These are phyloP conservation scores for Wickerhamomyces xylosicus DNA, from an alignment of 805 yeast genomes.

Conservation along the genomic window DNA sequence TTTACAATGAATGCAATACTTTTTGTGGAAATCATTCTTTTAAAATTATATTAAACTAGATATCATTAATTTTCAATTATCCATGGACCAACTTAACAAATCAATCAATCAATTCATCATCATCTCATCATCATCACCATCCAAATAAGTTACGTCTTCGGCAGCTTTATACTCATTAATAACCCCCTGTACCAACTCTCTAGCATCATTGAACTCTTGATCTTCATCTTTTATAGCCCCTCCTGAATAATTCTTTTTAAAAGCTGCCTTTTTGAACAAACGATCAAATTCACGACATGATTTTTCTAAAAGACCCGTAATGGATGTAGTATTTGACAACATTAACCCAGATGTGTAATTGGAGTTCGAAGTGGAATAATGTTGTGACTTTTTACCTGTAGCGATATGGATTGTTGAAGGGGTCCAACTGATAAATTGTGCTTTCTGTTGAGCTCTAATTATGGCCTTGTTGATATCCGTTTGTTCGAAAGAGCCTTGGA, in stretches of 20 bases:
- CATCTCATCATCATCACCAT: conserved; percentile 27
- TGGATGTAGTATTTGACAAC: conserved; percentile 74
- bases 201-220: conserved; percentile 67
- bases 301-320: conserved; percentile 54
- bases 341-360: conserved; percentile 66
- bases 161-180: conserved; percentile 74
- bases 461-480: conserved; percentile 63
- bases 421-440: conserved; percentile 80
- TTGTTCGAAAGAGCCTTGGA: conserved; percentile 55
- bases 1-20: no score
- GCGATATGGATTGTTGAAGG: conserved; percentile 73
- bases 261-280: conserved; percentile 72
- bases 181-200: conserved; percentile 63
- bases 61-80: no score
- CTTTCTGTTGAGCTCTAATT: conserved; percentile 50
- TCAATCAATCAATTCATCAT: no score
- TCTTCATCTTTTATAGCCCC: conserved; percentile 27
- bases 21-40: no score
- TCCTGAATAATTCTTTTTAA: conserved; percentile 61
- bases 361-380: conserved; percentile 21
- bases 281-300: conserved; percentile 72
- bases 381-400: conserved; percentile 65
- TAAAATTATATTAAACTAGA: no score
- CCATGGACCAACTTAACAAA: no score
- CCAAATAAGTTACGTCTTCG: conserved; percentile 38